Evolutionary conservation across 768 basidiomycete species (phyloP).

Genomic region (Collybia nuda): DNA sequence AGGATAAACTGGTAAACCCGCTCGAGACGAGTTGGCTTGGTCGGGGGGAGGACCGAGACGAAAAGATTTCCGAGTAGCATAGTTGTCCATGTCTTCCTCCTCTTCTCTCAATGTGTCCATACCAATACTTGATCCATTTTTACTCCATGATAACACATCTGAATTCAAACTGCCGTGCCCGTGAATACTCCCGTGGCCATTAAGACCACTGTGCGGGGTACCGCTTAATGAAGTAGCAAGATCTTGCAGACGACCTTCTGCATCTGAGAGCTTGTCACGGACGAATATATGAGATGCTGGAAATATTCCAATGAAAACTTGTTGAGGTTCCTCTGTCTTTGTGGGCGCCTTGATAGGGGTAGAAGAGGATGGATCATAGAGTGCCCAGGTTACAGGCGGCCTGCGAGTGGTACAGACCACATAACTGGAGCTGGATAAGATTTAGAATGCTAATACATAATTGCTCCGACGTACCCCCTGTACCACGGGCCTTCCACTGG

Average conservation of each 20-base stretch:
- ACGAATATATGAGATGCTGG: slow-evolving; percentile 86
- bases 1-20: slow-evolving; percentile 71
- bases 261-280: slow-evolving; percentile 84
- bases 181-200: slow-evolving; percentile 25
- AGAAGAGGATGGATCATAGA: slow-evolving; percentile 58
- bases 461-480: slow-evolving; percentile 67
- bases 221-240: slow-evolving; percentile 59
- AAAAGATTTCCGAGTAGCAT: slow-evolving; percentile 56
- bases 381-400: slow-evolving; percentile 67
- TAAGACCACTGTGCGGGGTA: slow-evolving; percentile 22
- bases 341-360: slow-evolving; percentile 43
- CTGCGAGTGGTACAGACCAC: slow-evolving; percentile 82
- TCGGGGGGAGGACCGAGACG: slow-evolving; percentile 74
- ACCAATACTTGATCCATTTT: slow-evolving; percentile 38
- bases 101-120: slow-evolving; percentile 67
- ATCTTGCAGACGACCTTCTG: slow-evolving; percentile 81
- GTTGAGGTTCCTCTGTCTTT: slow-evolving; percentile 75
- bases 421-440: slow-evolving; percentile 49
- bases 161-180: slow-evolving; percentile 39
- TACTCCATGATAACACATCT: slow-evolving; percentile 49
- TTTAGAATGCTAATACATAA: slow-evolving; percentile 4
- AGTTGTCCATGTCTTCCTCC: slow-evolving; percentile 48
- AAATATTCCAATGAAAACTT: slow-evolving; percentile 94
- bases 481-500: slow-evolving; percentile 83
- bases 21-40: slow-evolving; percentile 70